Percentiles rank a stretch among this genome's conserved stretches.
These are phyloP conservation scores for Diaporthe sp. DNA, from an alignment of 2,329 filamentous ascomycete genomes.

Conservation along the genomic window DNA sequence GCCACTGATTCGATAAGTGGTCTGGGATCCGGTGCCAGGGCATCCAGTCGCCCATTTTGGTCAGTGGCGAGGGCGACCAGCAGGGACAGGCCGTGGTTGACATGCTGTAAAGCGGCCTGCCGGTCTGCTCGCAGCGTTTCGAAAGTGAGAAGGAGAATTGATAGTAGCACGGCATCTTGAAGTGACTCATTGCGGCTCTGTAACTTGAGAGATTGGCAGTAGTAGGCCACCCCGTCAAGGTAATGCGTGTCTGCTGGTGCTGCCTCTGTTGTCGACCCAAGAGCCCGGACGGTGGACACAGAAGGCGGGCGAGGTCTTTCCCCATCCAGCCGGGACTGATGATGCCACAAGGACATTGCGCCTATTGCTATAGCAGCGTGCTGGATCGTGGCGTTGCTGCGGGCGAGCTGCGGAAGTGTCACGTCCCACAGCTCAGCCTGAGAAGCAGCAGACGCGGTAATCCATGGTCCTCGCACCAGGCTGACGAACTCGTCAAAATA, in stretches of 20 bases:
- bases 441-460: background rate
- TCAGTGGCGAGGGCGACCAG: slow-evolving; percentile 44
- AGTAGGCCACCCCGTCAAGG: slow-evolving; percentile 50
- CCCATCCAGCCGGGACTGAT: background rate
- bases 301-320: background rate
- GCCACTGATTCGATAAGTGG: slow-evolving; percentile 15
- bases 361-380: slow-evolving; percentile 18
- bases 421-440: slow-evolving; percentile 13
- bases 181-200: slow-evolving; percentile 39
- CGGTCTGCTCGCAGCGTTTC: slow-evolving; percentile 44
- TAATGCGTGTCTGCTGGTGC: slow-evolving; percentile 44
- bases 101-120: slow-evolving; percentile 14
- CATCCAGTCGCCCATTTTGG: slow-evolving; percentile 36
- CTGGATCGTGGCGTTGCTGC: slow-evolving; percentile 3
- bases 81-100: slow-evolving; percentile 35
- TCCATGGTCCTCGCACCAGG: slow-evolving; percentile 14
- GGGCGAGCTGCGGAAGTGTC: slow-evolving; percentile 11
- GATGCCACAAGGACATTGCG: slow-evolving; percentile 9
- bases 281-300: background rate
- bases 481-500: slow-evolving; percentile 13
- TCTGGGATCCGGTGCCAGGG: background rate
- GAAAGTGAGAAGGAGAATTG: slow-evolving; percentile 48
- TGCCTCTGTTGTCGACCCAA: background rate
- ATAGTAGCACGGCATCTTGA: slow-evolving; percentile 44
- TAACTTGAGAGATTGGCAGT: slow-evolving; percentile 50